Percentiles rank a stretch among this genome's conserved stretches.
These are phyloP conservation scores for Irpex sp. DNA, from an alignment of 1,284 basidiomycete species.

Conservation along the genomic window DNA sequence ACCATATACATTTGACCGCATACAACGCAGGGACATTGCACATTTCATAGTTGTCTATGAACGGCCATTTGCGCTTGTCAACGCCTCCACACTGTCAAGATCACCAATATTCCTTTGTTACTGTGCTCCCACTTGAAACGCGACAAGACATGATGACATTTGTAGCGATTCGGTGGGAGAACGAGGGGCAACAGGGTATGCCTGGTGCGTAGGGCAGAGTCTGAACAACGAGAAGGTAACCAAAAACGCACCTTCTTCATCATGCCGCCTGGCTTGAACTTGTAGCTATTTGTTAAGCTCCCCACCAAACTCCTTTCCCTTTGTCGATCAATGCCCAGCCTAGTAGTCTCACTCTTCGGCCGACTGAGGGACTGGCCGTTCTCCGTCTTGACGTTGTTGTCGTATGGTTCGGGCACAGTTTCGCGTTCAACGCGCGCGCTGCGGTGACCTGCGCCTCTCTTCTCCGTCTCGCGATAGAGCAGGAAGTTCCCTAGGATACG, in stretches of 20 bases:
- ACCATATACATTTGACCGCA: too few relatives aligned
- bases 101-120: too few relatives aligned
- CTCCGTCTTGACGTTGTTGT: conserved; percentile 33
- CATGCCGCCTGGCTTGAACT: conserved; percentile 87
- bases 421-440: conserved; percentile 42
- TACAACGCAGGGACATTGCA: too few relatives aligned
- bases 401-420: conserved; percentile 31
- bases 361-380: conserved; percentile 50
- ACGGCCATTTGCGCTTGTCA: too few relatives aligned
- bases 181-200: too few relatives aligned
- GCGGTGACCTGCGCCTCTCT: conserved; percentile 62
- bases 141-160: too few relatives aligned
- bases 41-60: too few relatives aligned
- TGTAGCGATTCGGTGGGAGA: too few relatives aligned
- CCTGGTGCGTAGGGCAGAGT: too few relatives aligned
- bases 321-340: conserved; percentile 55
- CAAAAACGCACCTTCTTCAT: conserved; percentile 83
- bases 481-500: conserved; percentile 93
- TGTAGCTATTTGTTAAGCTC: conserved; percentile 86
- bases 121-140: too few relatives aligned
- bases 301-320: conserved; percentile 83
- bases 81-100: too few relatives aligned
- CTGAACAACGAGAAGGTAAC: conserved; percentile 12
- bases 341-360: conserved; percentile 51
- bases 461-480: conserved; percentile 91